Percentiles rank a stretch among this genome's conserved stretches.
Evolutionary conservation across 495 filamentous ascomycete genomes (phyloP).

Genomic region (Copromyces sp.): DNA sequence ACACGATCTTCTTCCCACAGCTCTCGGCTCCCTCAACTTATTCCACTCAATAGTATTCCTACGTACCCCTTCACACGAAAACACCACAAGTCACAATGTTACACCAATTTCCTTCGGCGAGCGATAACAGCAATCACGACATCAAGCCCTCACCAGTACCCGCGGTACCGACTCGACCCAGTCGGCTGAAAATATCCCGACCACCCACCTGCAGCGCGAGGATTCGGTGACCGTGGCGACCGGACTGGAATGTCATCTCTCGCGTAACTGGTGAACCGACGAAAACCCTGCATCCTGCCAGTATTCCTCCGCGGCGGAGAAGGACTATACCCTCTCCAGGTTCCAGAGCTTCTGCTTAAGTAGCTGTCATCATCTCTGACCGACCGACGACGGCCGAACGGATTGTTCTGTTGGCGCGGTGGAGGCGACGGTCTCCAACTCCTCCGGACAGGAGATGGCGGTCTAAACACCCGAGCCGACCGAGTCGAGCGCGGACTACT

Average conservation of each 20-base stretch:
- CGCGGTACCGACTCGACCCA: neutral
- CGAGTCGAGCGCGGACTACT: neutral
- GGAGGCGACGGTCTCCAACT: neutral
- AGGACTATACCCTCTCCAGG: neutral
- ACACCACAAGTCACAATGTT: neutral
- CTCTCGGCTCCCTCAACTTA: neutral
- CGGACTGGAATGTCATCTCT: neutral
- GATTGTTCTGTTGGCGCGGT: neutral
- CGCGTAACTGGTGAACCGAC: neutral
- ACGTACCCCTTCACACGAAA: neutral
- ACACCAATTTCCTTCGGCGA: neutral
- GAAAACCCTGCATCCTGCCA: neutral
- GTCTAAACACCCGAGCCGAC: neutral
- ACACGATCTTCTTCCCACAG: neutral
- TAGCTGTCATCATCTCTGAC: neutral
- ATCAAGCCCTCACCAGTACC: neutral
- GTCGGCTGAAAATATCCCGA: neutral
- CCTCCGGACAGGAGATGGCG: neutral
- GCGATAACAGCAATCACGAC: neutral
- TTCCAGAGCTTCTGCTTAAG: neutral
- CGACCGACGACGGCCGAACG: neutral
- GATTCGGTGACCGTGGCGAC: neutral
- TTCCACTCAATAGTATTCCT: neutral
- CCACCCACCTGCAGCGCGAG: neutral
- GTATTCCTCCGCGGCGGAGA: neutral